Evolutionary conservation across 305 asterid genomes (phyloP), one percentile per base, ranked within the genome.

Genomic region (Fraxinus albicans): DNA sequence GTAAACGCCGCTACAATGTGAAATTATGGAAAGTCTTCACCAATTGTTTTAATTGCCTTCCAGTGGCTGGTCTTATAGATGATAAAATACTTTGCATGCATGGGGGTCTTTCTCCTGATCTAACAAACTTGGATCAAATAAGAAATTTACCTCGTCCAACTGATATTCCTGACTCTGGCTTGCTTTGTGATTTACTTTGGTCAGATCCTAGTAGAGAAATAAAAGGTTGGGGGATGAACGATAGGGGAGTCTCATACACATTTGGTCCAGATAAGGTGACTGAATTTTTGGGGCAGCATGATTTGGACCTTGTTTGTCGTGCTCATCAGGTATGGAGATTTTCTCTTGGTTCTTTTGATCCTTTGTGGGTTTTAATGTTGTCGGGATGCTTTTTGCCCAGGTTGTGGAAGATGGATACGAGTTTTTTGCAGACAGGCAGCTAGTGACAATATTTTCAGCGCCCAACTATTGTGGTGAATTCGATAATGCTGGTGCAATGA

Each of bases 331-430:
- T 93, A 88, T 8, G 80, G 58, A 74, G 25, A 31, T 72, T 60
- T 75, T 73, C 63, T 77, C 40, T 77, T 55, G 65, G 38, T 31
- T 69, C 40, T 35, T 34, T 29, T 76, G 21, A 36, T 40, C 33
- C 53, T 29, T 80, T 63, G 75, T 25, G 42, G 6, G 27, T 47
- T 47, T 73, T 77, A 40, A 77, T 34, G 67, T 81, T 81, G 60
- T 73, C 35, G 38, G 17, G 19, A 80, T 79, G 60, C 78, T 85
- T 83, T 58, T 77, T 85, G 83, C 55, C 55, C 86, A 93, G 97
- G 97, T 93, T 78, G 95, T 93, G 63, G 96, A 93, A 85, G 97
- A 93, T 83, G 97, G 97, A 69, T 93, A 93, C 90, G 97, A 92
- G 38, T 91, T 93, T 74, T 93, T 93, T 19, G 94, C 94, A 79